Evolutionary conservation across 371 early-diverging fungal genomes (phyloP), one percentile per base, ranked within the genome.

Genomic region (Actinomucor elegans): DNA sequence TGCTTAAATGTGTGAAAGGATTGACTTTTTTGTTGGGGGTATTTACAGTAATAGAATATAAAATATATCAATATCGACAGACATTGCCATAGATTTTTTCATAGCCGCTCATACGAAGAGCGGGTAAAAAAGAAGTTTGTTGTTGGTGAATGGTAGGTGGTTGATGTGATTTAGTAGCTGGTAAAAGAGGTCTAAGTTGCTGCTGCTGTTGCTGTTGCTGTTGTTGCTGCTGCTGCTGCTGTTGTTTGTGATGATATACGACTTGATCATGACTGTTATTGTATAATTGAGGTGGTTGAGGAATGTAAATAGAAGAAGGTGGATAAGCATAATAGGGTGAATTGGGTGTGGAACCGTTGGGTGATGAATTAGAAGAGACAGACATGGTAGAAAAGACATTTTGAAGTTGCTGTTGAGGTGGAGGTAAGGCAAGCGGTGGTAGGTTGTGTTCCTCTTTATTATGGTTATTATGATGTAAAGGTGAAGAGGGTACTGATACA

Each of bases 41-140:
- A 44, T 44, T 44, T 44, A 44, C 44, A 44, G 28, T 41, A 41
- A 26, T 14, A 41, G 15, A 11, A 11, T 18, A 20, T 38, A 11
- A 20, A 41, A 41, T 4, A 10, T 20, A 18, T 40, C 56, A 72
- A 28, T 72, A 72, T 6, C 69, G 73, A 51, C 73, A 72, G 3
- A 61, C 66, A 44, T 55, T 60, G 9, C 73, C 69, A 44, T 72
- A 68, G 3, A 66, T 62, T 37, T 69, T 61, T 47, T 72, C 73
- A 48, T 57, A 63, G 10, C 69, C 69, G 31, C 63, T 60, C 73
- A 72, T 72, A 21, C 69, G 52, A 17, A 63, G 31, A 24, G 66
- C 55, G 15, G 67, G 65, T 15, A 54, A 46, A 38, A 52, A 33
- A 23, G 41, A 11, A 38, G 40, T 38, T 44, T 48, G 34, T n/a